Evolutionary conservation across 2,329 filamentous ascomycete genomes (phyloP).

Genomic region (Beauveria pseudobassiana): DNA sequence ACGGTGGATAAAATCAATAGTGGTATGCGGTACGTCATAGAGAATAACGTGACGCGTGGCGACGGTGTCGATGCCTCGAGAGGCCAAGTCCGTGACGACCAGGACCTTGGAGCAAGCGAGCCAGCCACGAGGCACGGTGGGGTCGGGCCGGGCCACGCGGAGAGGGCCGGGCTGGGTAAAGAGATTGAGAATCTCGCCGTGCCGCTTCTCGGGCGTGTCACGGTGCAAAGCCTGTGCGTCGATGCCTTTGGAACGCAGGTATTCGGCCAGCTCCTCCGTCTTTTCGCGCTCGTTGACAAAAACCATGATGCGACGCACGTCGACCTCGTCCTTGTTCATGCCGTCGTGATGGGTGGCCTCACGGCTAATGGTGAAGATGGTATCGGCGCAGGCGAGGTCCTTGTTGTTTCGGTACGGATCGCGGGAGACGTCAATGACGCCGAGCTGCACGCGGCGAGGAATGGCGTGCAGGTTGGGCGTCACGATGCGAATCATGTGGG

Average conservation of each 20-base stretch:
- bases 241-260: conserved; percentile 76
- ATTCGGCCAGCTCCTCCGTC: conserved; percentile 71
- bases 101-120: conserved; percentile 80
- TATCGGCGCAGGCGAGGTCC: conserved; percentile 85
- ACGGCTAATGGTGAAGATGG: conserved; percentile 87
- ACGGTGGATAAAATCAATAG: conserved; percentile 96
- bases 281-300: conserved; percentile 96
- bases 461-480: conserved; percentile 96
- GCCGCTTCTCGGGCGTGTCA: conserved; percentile 71
- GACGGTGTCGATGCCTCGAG: conserved; percentile 87
- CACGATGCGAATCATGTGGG: conserved; percentile 75
- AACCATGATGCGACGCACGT: conserved; percentile 80
- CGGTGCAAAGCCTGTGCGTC: conserved; percentile 79
- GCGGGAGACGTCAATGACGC: conserved; percentile 83
- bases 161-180: conserved; percentile 55
- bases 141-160: conserved; percentile 20
- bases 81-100: conserved; percentile 89
- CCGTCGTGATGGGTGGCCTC: conserved; percentile 56
- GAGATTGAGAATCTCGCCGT: conserved; percentile 65
- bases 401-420: conserved; percentile 95
- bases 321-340: conserved; percentile 45
- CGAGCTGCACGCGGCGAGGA: conserved; percentile 86
- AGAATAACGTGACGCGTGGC: conserved; percentile 86
- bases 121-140: conserved; percentile 33
- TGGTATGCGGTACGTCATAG: conserved; percentile 96